Evolutionary conservation across 768 basidiomycete genomes (phyloP), one percentile per base, ranked within the genome.

Genomic region (Jaapia argillacea): DNA sequence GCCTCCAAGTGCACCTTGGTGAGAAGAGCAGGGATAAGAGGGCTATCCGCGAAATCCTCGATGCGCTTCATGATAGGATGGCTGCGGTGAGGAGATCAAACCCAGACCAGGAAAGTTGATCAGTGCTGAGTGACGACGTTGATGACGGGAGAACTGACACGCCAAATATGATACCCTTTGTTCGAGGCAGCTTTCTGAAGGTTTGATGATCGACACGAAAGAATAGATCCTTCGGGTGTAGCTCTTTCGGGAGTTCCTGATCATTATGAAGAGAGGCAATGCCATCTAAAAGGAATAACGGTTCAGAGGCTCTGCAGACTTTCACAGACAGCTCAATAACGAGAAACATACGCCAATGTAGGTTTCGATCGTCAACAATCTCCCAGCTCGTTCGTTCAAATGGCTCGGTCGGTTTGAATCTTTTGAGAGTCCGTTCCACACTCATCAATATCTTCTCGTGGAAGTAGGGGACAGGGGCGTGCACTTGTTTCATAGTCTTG

Each of bases 381-480:
- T 56, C 58, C 63, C 62, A 65, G 42, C 55, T 55, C 4, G 60
- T 56, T 22, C 63, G 55, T 53, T 65, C 63, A 39, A 65, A 63
- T 2, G 63, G 63, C 40, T 60, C 52, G 26, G 54, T 45, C 2
- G 62, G 54, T 23, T 51, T 46, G 54, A 63, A 58, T 10, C 61
- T 59, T 45, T 60, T 61, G 35, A 65, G 49, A 24, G 63, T 65
- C 20, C 63, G 53, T 49, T 65, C 63, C 25, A 65, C 62, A 28
- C 58, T 59, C 35, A 54, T 33, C 21, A 62, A 53, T 12, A 65
- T 49, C 51, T 61, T 63, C 40, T 58, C 54, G 28, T 63, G 61
- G 54, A 65, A 63, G 40, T 62, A 53, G 4, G 63, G 63, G 3
- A 65, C 58, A 2, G 47, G 45, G 12, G 42, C 48, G 45, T 65